A percentile compares a stretch with the other conserved stretches of the same genome.
Evolutionary conservation across 208 protist species (phyloP).

Genomic region (Wallacemonas sp.): DNA sequence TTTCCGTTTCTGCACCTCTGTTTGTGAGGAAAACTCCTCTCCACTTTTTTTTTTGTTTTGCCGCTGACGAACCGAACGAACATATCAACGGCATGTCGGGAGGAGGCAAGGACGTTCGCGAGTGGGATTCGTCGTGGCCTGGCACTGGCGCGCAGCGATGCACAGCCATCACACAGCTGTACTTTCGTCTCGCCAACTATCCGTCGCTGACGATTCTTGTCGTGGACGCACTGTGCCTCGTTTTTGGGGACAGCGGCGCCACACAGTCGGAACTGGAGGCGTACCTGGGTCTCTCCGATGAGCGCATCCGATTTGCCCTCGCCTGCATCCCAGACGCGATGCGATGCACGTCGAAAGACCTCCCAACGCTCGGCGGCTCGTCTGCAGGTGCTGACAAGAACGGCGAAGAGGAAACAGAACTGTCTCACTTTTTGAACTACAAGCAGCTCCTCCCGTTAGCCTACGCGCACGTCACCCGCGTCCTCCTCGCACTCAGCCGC

Average conservation of each 20-base stretch:
- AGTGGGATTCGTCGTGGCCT: slow-evolving; percentile 64
- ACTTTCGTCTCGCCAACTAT: slow-evolving; percentile 76
- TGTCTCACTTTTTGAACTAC: slow-evolving; percentile 83
- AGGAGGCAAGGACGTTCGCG: not conserved
- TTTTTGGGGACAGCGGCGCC: slow-evolving; percentile 68
- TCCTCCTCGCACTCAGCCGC: slow-evolving; percentile 67
- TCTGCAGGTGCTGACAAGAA: not conserved
- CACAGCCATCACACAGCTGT: slow-evolving; percentile 69
- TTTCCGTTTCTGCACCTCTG: not conserved
- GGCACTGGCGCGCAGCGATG: slow-evolving; percentile 74
- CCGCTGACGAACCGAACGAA: too few relatives aligned
- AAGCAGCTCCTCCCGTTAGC: slow-evolving; percentile 59
- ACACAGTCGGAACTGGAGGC: slow-evolving; percentile 63
- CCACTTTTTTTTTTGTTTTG: too few relatives aligned
- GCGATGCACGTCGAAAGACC: slow-evolving; percentile 61
- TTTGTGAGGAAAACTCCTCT: too few relatives aligned
- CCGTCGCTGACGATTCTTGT: slow-evolving; percentile 58
- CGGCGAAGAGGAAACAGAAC: slow-evolving; percentile 8
- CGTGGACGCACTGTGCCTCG: slow-evolving; percentile 70
- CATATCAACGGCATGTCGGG: too few relatives aligned
- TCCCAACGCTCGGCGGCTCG: slow-evolving; percentile 23
- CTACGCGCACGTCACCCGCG: slow-evolving; percentile 73
- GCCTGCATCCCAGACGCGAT: slow-evolving; percentile 61
- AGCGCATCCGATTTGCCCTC: slow-evolving; percentile 49
- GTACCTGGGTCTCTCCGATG: slow-evolving; percentile 64